Evolutionary conservation across 495 filamentous ascomycete species (phyloP).

Genomic region (Hypomontagnella monticulosa): DNA sequence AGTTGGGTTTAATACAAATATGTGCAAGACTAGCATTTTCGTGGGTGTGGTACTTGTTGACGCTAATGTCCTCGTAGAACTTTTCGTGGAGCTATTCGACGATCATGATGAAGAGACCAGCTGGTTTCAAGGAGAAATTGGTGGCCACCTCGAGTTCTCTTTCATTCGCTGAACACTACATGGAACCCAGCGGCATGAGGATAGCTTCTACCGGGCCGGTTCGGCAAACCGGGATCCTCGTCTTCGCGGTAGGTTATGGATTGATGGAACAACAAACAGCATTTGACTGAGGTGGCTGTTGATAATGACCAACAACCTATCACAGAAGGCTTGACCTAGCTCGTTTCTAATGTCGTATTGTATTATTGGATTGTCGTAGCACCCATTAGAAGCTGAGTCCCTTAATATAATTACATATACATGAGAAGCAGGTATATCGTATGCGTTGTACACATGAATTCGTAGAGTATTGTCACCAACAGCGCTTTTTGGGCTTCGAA

Average conservation of each 20-base stretch:
- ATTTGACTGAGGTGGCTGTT: conserved; percentile 2
- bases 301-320: conserved; percentile 12
- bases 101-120: neutral
- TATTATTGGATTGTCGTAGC: neutral
- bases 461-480: neutral
- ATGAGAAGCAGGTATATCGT: neutral
- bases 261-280: neutral
- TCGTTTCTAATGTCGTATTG: conserved; percentile 4
- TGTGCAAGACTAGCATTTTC: neutral
- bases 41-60: conserved; percentile 7
- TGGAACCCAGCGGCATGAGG: neutral
- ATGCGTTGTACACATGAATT: neutral
- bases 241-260: neutral
- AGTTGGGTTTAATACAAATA: neutral
- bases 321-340: neutral
- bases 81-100: neutral
- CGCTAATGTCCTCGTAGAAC: neutral
- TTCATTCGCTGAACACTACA: neutral
- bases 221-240: neutral
- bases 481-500: neutral
- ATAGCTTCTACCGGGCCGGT: neutral
- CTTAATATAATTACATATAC: neutral
- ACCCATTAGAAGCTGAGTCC: conserved; percentile 4
- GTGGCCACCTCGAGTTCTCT: neutral
- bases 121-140: neutral